Conservation (phyloP, 345 rosid genomes). For the Eucalyptus marginata region DNA sequence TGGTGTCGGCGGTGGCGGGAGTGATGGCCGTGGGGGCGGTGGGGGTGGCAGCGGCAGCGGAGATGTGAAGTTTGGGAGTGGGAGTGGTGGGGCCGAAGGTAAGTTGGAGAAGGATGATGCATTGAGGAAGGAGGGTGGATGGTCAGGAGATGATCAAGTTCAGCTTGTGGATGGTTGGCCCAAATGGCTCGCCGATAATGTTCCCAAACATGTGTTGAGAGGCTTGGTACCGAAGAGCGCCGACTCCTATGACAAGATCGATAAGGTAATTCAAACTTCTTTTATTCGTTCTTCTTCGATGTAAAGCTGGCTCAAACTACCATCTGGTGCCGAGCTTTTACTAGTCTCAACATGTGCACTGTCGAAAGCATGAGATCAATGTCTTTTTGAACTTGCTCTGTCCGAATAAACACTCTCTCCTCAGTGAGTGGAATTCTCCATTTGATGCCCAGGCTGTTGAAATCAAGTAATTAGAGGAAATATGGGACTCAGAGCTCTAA, state of each 20-base stretch:
- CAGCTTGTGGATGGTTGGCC: slow-evolving; percentile 53
- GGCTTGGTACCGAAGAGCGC: slow-evolving; percentile 53
- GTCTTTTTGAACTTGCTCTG: background rate
- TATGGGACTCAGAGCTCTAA: background rate
- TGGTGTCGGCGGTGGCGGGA: background rate
- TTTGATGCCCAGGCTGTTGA: background rate
- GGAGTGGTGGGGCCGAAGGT: background rate
- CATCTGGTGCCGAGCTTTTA: background rate
- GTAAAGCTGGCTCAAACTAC: background rate
- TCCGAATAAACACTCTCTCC: background rate
- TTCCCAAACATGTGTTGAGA: slow-evolving; percentile 32
- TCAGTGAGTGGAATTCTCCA: background rate
- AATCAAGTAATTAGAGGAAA: background rate
- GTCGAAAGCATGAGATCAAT: background rate
- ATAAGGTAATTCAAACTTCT: slow-evolving; percentile 23
- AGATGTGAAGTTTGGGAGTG: background rate
- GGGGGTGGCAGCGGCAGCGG: background rate
- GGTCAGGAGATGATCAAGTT: background rate
- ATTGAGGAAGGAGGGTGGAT: background rate
- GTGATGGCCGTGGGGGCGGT: background rate
- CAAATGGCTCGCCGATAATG: slow-evolving; percentile 45
- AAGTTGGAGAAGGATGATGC: background rate
- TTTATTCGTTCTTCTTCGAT: background rate
- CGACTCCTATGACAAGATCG: slow-evolving; percentile 47
- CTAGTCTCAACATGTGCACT: background rate